Evolutionary conservation across 1,284 basidiomycete genomes (phyloP).

Genomic region (Flammula alnicola): DNA sequence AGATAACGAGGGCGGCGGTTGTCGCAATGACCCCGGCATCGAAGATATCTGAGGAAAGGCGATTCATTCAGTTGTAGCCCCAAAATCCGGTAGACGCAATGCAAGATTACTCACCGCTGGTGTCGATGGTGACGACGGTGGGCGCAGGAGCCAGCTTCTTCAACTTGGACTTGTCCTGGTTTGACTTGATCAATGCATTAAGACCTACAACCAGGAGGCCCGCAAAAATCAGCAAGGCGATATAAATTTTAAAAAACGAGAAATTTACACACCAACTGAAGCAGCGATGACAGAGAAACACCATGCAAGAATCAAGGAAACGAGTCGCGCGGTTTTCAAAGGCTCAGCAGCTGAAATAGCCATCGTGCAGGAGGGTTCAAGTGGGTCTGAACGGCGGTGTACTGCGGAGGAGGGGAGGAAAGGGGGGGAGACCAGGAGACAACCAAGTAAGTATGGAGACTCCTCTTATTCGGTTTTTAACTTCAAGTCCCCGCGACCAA

Average conservation of each 20-base stretch:
- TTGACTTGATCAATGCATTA: constrained; percentile 46
- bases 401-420: too few relatives aligned
- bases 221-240: not conserved
- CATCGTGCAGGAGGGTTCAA: constrained; percentile 16
- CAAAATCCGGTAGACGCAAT: not conserved
- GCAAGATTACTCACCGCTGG: constrained; percentile 30
- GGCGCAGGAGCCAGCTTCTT: constrained; percentile 33
- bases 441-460: too few relatives aligned
- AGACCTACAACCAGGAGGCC: constrained; percentile 33
- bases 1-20: constrained; percentile 41
- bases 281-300: constrained; percentile 29
- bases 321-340: constrained; percentile 20
- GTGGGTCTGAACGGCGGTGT: too few relatives aligned
- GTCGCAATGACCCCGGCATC: constrained; percentile 50
- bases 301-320: constrained; percentile 25
- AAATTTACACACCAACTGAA: constrained; percentile 26
- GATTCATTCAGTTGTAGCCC: not conserved
- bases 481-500: too few relatives aligned
- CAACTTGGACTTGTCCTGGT: constrained; percentile 36
- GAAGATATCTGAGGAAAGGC: constrained; percentile 44
- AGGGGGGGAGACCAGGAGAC: too few relatives aligned
- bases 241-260: not conserved
- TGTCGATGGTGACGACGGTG: constrained; percentile 37
- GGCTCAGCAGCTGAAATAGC: constrained; percentile 16
- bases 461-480: too few relatives aligned